phyloP scores from a whole-genome alignment of 2,329 filamentous ascomycete genomes.

The Nemania diffusa region DNA sequence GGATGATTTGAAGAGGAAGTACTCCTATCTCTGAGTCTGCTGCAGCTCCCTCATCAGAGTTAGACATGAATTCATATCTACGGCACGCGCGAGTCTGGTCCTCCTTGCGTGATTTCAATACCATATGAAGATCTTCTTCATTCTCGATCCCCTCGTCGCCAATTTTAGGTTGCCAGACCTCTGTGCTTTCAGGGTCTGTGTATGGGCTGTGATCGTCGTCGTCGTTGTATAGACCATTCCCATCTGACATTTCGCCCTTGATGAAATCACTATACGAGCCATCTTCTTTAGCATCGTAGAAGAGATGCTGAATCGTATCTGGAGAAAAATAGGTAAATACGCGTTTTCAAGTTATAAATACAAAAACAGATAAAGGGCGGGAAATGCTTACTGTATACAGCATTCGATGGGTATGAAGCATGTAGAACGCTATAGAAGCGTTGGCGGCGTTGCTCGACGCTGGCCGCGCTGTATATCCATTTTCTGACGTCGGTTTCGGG shows the following conservation, averaged over 20 bases:
- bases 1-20: no score
- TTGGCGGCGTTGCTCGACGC: background rate
- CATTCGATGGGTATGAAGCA: conserved; percentile 25
- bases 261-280: conserved; percentile 21
- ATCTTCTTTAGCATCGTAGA: conserved; percentile 30
- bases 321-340: background rate
- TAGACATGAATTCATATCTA: background rate
- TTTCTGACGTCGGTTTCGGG: background rate
- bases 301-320: conserved; percentile 21
- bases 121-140: conserved; percentile 34
- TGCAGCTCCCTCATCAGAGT: background rate
- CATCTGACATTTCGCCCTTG: conserved; percentile 19
- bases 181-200: conserved; percentile 22
- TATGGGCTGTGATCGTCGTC: conserved; percentile 28
- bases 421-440: conserved; percentile 27
- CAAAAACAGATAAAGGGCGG: background rate
- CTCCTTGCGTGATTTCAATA: conserved; percentile 28
- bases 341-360: background rate
- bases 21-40: background rate
- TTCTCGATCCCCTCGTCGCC: conserved; percentile 39
- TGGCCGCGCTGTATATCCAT: conserved; percentile 19
- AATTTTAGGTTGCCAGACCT: conserved; percentile 38
- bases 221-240: conserved; percentile 20
- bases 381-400: conserved; percentile 28
- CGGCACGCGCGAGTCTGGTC: conserved; percentile 8